Base-by-base conservation (phyloP, 495 filamentous ascomycete species). In the Podospora pseudopauciseta region DNA sequence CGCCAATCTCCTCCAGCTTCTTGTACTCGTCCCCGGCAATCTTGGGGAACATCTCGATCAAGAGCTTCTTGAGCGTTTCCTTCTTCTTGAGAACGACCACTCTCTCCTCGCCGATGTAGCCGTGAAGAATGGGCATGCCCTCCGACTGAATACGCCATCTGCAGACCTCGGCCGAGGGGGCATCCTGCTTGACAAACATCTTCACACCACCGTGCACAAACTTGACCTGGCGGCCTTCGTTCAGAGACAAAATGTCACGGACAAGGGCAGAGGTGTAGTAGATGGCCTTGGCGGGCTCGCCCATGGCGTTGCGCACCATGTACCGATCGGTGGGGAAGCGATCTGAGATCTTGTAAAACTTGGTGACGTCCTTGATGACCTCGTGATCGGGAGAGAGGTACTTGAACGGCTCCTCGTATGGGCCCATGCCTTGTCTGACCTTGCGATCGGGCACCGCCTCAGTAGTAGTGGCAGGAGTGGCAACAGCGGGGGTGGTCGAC, bases 151-250 rank as follows among this genome's bases (percentile, higher is more conserved):
- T 94, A 19, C 95, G 87, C 95, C 95, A 99, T 49, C 88, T 86
- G 81, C 93, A 96, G 20, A 94, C 90, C 56, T 91, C 89, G 57
- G 85, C 87, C 28, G 87, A 89, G 71, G 97, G 94, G 0, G 91
- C 91, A 72, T 98, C 94, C 74, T 99, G 95, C 80, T 94, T 95
- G 78, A 98, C 92, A 78, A 97, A 98, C 89, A 97, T 97, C 81
- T 96, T 96, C 30, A 99, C 92, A 68, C 95, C 95, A 67, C 91
- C 93, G 79, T 99, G 95, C 54, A 98, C 90, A 75, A 99, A 97
- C 79, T 93, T 96, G 78, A 98, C 88, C 28, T 93, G 92, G 16
- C 88, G 88, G 27, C 91, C 91, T 77, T 97, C 92, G 76, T 98
- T 99, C 64, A 86, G 78, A 7, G 79, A 81, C 2, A 99, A 85